phyloP scores from a whole-genome alignment of 768 basidiomycete species.

The Flagelloscypha sp. region DNA sequence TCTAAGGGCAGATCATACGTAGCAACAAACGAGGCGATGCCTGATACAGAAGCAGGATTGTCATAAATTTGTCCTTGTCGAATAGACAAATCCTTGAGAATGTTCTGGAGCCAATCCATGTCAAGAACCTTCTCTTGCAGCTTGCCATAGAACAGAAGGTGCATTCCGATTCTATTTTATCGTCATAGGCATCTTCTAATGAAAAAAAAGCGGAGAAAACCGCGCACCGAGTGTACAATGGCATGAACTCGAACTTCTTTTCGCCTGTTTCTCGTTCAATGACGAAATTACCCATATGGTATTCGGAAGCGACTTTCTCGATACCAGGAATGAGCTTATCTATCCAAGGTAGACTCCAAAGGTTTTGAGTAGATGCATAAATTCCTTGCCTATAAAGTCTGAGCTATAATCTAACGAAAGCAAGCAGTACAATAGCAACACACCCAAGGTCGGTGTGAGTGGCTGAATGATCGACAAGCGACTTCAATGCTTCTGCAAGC shows the following conservation, averaged over 20 bases:
- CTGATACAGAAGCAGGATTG: constrained; percentile 38
- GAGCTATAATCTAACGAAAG: constrained; percentile 3
- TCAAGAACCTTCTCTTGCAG: constrained; percentile 43
- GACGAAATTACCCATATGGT: constrained; percentile 56
- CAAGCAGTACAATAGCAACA: background rate
- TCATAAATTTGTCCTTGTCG: constrained; percentile 54
- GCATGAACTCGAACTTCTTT: constrained; percentile 68
- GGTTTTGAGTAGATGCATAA: constrained; percentile 21
- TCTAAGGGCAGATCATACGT: constrained; percentile 46
- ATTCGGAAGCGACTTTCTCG: constrained; percentile 40
- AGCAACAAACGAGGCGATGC: constrained; percentile 47
- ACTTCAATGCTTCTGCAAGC: constrained; percentile 23
- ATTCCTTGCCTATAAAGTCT: constrained; percentile 22
- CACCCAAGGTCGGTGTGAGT: constrained; percentile 14
- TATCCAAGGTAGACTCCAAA: constrained; percentile 29
- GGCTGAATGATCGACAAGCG: constrained; percentile 29
- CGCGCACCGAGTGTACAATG: constrained; percentile 47
- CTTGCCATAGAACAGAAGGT: constrained; percentile 59
- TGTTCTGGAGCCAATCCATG: constrained; percentile 35
- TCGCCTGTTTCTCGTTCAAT: constrained; percentile 36
- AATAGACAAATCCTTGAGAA: constrained; percentile 48
- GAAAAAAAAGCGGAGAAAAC: constrained; percentile 6
- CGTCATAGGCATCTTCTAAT: constrained; percentile 3
- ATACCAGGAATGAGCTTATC: constrained; percentile 46
- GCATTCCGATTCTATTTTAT: constrained; percentile 52